Evolutionary conservation across 768 basidiomycete genomes (phyloP).

Genomic region (Hericium coralloides): DNA sequence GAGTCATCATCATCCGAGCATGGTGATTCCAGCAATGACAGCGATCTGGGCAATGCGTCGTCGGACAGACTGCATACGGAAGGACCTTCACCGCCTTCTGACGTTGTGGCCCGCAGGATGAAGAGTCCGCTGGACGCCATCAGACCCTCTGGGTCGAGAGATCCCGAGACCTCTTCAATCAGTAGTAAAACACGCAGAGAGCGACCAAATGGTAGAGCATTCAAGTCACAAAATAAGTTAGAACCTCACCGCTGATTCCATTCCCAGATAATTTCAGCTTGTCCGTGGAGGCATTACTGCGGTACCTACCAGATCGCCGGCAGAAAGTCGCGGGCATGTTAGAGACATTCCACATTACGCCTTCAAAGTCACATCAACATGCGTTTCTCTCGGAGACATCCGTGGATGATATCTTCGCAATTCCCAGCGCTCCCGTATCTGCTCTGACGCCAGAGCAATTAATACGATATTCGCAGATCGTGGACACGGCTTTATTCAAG

Average conservation of each 20-base stretch:
- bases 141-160: constrained; percentile 35
- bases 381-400: constrained; percentile 66
- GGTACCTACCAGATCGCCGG: constrained; percentile 83
- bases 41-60: not conserved
- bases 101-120: constrained; percentile 40
- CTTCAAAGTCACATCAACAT: constrained; percentile 58
- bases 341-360: constrained; percentile 55
- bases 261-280: constrained; percentile 47
- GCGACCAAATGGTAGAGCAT: constrained; percentile 19
- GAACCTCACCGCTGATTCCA: not conserved
- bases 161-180: constrained; percentile 57
- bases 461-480: constrained; percentile 82
- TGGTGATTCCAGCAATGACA: not conserved
- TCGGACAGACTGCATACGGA: constrained; percentile 2
- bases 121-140: constrained; percentile 50
- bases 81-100: constrained; percentile 15
- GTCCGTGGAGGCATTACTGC: constrained; percentile 81
- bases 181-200: constrained; percentile 13
- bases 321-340: constrained; percentile 80
- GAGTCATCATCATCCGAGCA: constrained; percentile 9
- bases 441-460: constrained; percentile 77
- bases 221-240: not conserved
- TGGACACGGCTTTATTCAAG: constrained; percentile 94
- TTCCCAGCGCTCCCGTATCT: constrained; percentile 69
- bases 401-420: constrained; percentile 61